A percentile compares a stretch with the other conserved stretches of the same genome.
Conservation (phyloP, 2,329 filamentous ascomycete species). For the Colletotrichum tanaceti region DNA sequence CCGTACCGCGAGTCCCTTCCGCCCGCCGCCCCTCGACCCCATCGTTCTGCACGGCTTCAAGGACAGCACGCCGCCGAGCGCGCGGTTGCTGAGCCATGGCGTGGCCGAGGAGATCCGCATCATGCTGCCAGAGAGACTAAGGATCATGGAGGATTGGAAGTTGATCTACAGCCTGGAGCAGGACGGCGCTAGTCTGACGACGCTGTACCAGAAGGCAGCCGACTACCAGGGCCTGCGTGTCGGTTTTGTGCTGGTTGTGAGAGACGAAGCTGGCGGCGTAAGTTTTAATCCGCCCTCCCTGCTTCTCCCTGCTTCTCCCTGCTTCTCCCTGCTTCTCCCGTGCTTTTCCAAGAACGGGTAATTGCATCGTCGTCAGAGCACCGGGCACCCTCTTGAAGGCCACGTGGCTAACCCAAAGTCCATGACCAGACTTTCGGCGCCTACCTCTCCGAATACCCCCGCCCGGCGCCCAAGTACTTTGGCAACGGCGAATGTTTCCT, state of each 20-base stretch:
- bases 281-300: slow-evolving; percentile 50
- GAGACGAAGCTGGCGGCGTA: slow-evolving; percentile 80
- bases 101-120: slow-evolving; percentile 94
- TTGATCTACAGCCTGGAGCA: slow-evolving; percentile 91
- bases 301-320: background rate
- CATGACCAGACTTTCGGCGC: slow-evolving; percentile 80
- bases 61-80: slow-evolving; percentile 67
- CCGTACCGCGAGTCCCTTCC: slow-evolving; percentile 80
- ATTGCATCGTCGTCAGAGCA: background rate
- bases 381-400: background rate
- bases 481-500: slow-evolving; percentile 95
- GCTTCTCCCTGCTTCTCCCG: background rate
- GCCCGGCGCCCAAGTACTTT: slow-evolving; percentile 85
- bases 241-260: slow-evolving; percentile 90
- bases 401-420: slow-evolving; percentile 8
- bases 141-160: slow-evolving; percentile 88
- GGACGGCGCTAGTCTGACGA: slow-evolving; percentile 87
- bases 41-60: slow-evolving; percentile 76
- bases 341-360: background rate
- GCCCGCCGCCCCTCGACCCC: slow-evolving; percentile 88
- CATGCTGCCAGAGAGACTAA: slow-evolving; percentile 85
- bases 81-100: slow-evolving; percentile 75
- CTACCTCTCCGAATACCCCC: slow-evolving; percentile 90
- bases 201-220: slow-evolving; percentile 84
- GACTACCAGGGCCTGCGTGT: slow-evolving; percentile 75